Conservation (phyloP, 1,139 yeast genomes). For the Suhomyces ambrosiae region DNA sequence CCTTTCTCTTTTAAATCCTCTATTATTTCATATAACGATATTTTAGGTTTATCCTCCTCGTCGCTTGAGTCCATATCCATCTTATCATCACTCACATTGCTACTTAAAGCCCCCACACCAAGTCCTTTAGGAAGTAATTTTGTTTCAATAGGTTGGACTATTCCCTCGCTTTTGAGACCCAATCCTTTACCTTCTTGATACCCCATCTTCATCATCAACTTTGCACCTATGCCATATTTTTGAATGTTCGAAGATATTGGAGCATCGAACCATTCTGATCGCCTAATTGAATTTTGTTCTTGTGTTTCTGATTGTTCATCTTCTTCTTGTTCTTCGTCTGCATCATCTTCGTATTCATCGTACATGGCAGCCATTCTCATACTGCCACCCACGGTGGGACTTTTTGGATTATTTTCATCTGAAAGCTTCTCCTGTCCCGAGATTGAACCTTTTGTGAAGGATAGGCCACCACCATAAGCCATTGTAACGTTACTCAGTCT, state of each 20-base stretch:
- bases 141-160: constrained; percentile 75
- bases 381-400: too few species aligned
- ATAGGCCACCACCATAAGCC: constrained; percentile 12
- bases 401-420: too few species aligned
- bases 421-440: too few species aligned
- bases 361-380: constrained; percentile 16
- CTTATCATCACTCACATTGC: constrained; percentile 18
- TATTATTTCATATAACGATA: constrained; percentile 28
- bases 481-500: constrained; percentile 1
- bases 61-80: constrained; percentile 20
- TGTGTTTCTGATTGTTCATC: constrained; percentile 3
- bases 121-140: constrained; percentile 63
- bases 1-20: constrained; percentile 31
- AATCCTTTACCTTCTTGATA: constrained; percentile 81
- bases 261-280: constrained; percentile 7
- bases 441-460: constrained; percentile 14
- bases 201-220: constrained; percentile 81
- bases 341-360: constrained; percentile 20
- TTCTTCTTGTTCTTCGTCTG: constrained; percentile 15
- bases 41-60: constrained; percentile 15
- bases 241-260: constrained; percentile 12
- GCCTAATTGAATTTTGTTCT: neutral
- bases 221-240: constrained; percentile 84
- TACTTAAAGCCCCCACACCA: constrained; percentile 70
- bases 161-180: constrained; percentile 73